Evolutionary conservation across 768 basidiomycete genomes (phyloP).

Genomic region (Exsudoporus frostii): DNA sequence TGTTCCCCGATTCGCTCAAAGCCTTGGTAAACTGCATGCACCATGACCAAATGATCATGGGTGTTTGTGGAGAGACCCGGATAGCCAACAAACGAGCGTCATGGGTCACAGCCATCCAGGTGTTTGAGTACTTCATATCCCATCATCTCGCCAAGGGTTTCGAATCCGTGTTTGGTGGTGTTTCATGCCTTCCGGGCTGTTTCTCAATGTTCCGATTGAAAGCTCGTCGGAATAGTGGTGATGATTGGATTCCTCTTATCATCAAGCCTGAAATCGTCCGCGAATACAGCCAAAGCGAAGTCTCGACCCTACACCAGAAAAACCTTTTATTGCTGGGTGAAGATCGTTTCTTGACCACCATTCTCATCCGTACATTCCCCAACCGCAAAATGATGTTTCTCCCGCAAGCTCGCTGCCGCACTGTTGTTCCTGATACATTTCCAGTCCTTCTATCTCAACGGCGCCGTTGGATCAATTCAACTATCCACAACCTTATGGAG

Average conservation of each 20-base stretch:
- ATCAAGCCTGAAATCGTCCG: conserved; percentile 96
- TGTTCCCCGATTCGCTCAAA: conserved; percentile 85
- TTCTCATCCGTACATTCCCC: conserved; percentile 94
- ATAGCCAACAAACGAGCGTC: conserved; percentile 98
- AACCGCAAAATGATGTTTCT: conserved; percentile 99
- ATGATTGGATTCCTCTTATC: conserved; percentile 97
- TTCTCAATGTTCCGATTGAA: conserved; percentile 99
- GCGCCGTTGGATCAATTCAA: conserved; percentile 99
- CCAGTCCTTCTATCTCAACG: conserved; percentile 91
- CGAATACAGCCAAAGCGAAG: conserved; percentile 93
- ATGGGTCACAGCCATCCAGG: conserved; percentile 98
- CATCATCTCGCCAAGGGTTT: conserved; percentile 98
- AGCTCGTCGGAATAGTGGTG: conserved; percentile 80
- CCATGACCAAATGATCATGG: conserved; percentile 98
- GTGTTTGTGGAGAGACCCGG: conserved; percentile 96
- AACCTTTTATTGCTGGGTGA: conserved; percentile 94
- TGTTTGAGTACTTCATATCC: conserved; percentile 98
- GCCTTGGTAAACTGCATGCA: conserved; percentile 98
- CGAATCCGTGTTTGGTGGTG: conserved; percentile 98
- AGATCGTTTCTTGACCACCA: conserved; percentile 97
- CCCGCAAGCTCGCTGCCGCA: conserved; percentile 92
- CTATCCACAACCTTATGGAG: conserved; percentile 99
- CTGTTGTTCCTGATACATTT: conserved; percentile 96
- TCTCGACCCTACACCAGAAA: conserved; percentile 95
- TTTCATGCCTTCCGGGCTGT: conserved; percentile 98